Evolutionary conservation across 2,329 filamentous ascomycete species (phyloP).

Genomic region (Aspergillus sp.): DNA sequence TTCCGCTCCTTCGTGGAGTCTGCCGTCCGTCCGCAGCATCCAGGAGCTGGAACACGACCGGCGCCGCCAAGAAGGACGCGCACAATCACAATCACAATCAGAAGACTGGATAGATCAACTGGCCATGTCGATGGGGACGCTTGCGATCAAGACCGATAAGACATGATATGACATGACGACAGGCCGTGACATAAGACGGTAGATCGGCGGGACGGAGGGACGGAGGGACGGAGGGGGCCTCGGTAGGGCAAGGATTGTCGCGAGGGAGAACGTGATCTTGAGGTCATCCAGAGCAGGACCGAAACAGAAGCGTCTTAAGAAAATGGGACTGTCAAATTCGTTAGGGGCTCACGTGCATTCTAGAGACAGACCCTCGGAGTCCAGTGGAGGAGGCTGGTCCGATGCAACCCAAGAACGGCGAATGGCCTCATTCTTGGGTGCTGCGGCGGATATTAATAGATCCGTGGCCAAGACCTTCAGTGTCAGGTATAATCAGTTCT

Average conservation of each 20-base stretch:
- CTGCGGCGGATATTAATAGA: background rate
- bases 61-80: background rate
- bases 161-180: background rate
- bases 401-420: background rate
- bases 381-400: too few species aligned
- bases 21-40: background rate
- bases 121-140: constrained; percentile 15
- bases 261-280: too few species aligned
- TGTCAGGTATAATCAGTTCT: too few species aligned
- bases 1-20: background rate
- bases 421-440: background rate
- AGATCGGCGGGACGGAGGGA: background rate
- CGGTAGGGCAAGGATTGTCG: background rate
- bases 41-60: background rate
- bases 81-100: too few species aligned
- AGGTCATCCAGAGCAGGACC: too few species aligned
- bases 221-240: too few species aligned
- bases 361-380: too few species aligned
- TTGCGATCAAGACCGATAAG: constrained; percentile 7
- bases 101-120: constrained; percentile 15
- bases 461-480: background rate
- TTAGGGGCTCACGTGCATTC: too few species aligned
- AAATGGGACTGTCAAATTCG: too few species aligned
- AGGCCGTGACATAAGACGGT: background rate
- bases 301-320: too few species aligned